These are phyloP conservation scores for Ophiostoma populinum DNA, from an alignment of 2,329 filamentous ascomycete genomes.

Conservation along the genomic window DNA sequence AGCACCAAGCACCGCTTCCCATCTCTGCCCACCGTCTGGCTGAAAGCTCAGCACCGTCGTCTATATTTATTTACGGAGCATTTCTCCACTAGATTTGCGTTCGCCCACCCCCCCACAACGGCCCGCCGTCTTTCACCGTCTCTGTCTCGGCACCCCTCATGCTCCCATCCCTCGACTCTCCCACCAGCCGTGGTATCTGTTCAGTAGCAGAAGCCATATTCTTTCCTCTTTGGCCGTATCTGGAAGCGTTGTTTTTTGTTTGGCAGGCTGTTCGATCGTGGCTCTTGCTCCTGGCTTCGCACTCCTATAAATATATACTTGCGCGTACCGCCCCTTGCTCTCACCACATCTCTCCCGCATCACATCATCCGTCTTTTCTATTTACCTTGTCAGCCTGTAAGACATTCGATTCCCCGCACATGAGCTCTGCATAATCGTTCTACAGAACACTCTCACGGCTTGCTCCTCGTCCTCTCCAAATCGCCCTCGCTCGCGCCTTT, in stretches of 20 bases:
- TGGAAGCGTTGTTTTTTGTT: no score
- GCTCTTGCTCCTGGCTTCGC: background rate
- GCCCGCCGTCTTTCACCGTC: conserved; percentile 1
- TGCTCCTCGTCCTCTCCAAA: background rate
- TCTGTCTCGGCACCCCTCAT: background rate
- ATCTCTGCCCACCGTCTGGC: no score
- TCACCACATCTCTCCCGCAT: background rate
- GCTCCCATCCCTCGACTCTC: background rate
- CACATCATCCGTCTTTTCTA: background rate
- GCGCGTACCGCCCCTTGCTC: background rate
- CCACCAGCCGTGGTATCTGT: no score
- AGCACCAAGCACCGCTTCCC: no score
- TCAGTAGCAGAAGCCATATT: no score
- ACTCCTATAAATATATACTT: background rate
- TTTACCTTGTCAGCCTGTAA: no score
- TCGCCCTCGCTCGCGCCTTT: background rate
- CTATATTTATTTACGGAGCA: background rate
- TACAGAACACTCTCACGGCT: background rate
- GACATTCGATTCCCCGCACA: no score
- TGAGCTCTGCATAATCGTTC: background rate
- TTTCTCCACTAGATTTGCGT: background rate
- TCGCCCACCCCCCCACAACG: background rate
- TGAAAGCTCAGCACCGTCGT: no score
- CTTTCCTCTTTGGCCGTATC: background rate
- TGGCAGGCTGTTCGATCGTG: no score